Evolutionary conservation across 345 rosid genomes (phyloP), one percentile per base, ranked within the genome.

Genomic region (Citropsis articulata): DNA sequence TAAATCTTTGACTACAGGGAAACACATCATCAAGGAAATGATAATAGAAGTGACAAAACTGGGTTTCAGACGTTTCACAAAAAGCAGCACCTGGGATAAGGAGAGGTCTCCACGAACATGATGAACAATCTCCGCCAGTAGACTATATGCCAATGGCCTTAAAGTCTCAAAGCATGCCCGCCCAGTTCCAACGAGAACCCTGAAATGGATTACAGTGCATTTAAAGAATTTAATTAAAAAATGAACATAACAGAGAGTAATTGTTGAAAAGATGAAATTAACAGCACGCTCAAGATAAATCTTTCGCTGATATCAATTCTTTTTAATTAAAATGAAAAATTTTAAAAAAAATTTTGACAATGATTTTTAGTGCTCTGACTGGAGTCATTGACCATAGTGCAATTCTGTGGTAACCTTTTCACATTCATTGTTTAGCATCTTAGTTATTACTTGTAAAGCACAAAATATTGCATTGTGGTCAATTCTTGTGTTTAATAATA

Each of bases 111-210:
- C 90, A 28, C 98, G 92, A 85, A 96, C 98, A 82, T 96, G 99
- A 86, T 96, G 99, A 78, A 96, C 99, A 63, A 96, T 96, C 88
- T 96, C 99, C 18, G 99, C 99, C 30, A 96, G 87, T 69, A 96
- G 83, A 86, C 99, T 96, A 86, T 96, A 96, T 73, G 99, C 99
- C 87, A 96, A 86, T 72, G 99, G 99, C 84, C 99, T 94, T 82
- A 96, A 77, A 75, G 99, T 92, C 87, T 96, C 98, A 75, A 88
- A 94, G 84, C 99, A 96, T 72, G 98, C 99, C 75, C 98, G 90
- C 59, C 99, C 99, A 64, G 98, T 89, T 78, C 99, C 99, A 83
- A 94, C 98, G 55, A 94, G 88, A 87, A 96, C 98, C 84, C 99
- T 96, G 85, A 76, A 56, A 79, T 40, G 72, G 42, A 79, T 30